Percentiles rank a stretch among this genome's conserved stretches.
Conservation (phyloP, 345 rosid genomes). For the Brassica nigra region DNA sequence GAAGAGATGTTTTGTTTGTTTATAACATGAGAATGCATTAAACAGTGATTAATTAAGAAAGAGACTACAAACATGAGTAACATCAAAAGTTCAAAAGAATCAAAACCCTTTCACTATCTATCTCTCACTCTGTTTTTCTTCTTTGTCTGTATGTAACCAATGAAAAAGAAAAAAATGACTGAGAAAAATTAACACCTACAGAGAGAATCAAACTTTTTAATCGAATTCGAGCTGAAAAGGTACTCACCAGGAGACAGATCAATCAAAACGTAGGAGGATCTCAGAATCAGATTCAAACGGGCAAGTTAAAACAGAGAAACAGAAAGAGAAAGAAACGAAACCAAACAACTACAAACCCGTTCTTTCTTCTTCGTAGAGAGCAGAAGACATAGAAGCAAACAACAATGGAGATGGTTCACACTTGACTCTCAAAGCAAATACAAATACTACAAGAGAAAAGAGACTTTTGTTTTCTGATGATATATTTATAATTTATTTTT, state of each 20-base stretch:
- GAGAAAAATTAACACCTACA: background rate
- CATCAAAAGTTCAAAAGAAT: conserved; percentile 6
- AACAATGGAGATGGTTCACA: conserved; percentile 36
- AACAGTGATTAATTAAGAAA: conserved; percentile 30
- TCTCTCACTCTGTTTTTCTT: conserved; percentile 14
- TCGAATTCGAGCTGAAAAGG: conserved; percentile 28
- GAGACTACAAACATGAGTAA: conserved; percentile 38
- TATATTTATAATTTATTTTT: background rate
- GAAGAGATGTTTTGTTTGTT: conserved; percentile 16
- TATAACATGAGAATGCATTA: conserved; percentile 21
- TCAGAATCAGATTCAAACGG: conserved; percentile 30
- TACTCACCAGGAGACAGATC: conserved; percentile 34
- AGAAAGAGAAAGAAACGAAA: conserved; percentile 45
- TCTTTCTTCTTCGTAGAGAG: conserved; percentile 38
- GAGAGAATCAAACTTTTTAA: conserved; percentile 26
- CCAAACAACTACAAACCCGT: conserved; percentile 51
- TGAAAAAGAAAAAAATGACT: conserved; percentile 26
- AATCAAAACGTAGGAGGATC: conserved; percentile 17
- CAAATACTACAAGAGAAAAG: background rate
- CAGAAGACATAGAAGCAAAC: background rate
- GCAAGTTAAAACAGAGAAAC: background rate
- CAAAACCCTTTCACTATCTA: conserved; percentile 15
- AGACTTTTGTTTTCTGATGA: conserved; percentile 1
- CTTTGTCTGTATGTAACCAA: conserved; percentile 36
- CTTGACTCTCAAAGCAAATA: background rate